These are phyloP conservation scores for Crithidia expoeki DNA, from an alignment of 208 protist genomes.

Conservation along the genomic window DNA sequence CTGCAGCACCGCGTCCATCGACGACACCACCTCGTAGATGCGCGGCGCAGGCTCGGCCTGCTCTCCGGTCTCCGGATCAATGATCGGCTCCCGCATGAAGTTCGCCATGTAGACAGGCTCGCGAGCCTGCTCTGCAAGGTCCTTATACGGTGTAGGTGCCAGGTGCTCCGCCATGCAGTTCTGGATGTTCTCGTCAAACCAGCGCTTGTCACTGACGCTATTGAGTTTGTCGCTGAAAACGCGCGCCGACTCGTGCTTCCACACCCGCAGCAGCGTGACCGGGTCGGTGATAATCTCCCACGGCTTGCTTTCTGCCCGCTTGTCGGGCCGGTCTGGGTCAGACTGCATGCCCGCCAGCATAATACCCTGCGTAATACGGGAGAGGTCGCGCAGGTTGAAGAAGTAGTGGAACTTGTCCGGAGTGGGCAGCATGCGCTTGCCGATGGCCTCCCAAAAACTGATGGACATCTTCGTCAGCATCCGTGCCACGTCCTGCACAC, in stretches of 20 bases:
- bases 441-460: constrained; percentile 91
- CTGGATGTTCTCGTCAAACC: constrained; percentile 94
- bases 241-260: constrained; percentile 97
- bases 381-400: constrained; percentile 98
- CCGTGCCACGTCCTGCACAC: constrained; percentile 85
- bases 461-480: constrained; percentile 94
- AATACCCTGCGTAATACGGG: constrained; percentile 95
- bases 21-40: constrained; percentile 95
- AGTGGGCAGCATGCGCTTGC: constrained; percentile 96
- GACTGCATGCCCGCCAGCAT: constrained; percentile 88
- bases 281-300: constrained; percentile 82
- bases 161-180: constrained; percentile 83
- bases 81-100: constrained; percentile 92
- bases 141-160: constrained; percentile 75
- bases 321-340: constrained; percentile 88
- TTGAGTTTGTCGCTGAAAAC: constrained; percentile 98
- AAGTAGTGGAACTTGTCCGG: constrained; percentile 99
- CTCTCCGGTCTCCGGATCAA: constrained; percentile 92
- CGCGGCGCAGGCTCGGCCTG: constrained; percentile 89
- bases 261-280: constrained; percentile 91
- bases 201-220: constrained; percentile 94
- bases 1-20: constrained; percentile 80
- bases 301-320: constrained; percentile 84
- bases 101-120: constrained; percentile 94
- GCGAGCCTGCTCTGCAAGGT: constrained; percentile 77